Conservation (phyloP, 2,329 filamentous ascomycete species). For the Sarocladium oryzae region DNA sequence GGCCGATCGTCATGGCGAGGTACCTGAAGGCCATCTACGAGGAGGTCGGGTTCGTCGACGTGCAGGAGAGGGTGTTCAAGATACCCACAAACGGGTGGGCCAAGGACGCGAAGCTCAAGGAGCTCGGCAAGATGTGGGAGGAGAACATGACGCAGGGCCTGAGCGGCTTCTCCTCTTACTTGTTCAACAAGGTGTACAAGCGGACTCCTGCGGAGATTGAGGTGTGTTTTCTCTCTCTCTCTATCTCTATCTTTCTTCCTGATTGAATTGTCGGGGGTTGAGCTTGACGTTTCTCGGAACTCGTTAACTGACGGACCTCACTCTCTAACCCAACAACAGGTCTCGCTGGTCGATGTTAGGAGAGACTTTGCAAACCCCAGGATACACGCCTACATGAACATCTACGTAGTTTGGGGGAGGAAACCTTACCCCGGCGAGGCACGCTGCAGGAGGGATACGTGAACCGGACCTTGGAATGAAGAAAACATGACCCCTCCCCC, state of each 20-base stretch:
- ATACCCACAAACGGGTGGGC: slow-evolving; percentile 43
- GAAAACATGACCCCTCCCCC: no score
- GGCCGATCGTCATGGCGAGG: slow-evolving; percentile 29
- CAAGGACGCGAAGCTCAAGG: slow-evolving; percentile 35
- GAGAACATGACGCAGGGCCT: slow-evolving; percentile 35
- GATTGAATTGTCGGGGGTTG: no score
- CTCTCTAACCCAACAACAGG: slow-evolving; percentile 21
- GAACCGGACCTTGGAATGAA: no score
- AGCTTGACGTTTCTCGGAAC: no score
- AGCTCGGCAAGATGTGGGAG: slow-evolving; percentile 40
- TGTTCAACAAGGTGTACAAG: slow-evolving; percentile 34
- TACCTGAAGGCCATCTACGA: slow-evolving; percentile 31
- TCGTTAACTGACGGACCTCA: no score
- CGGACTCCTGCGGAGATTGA: slow-evolving; percentile 41
- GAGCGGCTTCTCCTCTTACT: slow-evolving; percentile 36
- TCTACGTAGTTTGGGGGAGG: slow-evolving; percentile 45
- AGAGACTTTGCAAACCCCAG: slow-evolving; percentile 37
- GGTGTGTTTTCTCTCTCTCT: slow-evolving; percentile 23
- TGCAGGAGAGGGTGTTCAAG: slow-evolving; percentile 45
- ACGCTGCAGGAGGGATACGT: not conserved
- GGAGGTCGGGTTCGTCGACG: slow-evolving; percentile 48
- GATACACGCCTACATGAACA: slow-evolving; percentile 42
- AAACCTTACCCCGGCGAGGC: slow-evolving; percentile 37
- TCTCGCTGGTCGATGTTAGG: slow-evolving; percentile 42
- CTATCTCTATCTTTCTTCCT: no score